phyloP scores from a whole-genome alignment of 768 basidiomycete species.

The Boletellus ananiceps region DNA sequence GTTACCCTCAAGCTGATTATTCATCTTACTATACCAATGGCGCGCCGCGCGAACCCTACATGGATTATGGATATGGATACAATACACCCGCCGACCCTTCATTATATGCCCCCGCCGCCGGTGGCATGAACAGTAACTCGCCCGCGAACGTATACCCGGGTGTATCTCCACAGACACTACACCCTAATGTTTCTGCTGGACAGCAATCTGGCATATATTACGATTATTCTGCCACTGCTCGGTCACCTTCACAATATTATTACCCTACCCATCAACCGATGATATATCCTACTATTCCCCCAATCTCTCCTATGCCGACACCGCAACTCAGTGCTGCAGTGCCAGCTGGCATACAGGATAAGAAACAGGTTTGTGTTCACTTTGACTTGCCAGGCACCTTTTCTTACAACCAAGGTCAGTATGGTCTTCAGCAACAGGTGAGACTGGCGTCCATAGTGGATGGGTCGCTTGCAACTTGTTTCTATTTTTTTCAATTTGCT shows the following conservation, averaged over 20 bases:
- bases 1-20: conserved; percentile 55
- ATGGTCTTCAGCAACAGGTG: conserved; percentile 46
- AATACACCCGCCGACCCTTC: conserved; percentile 46
- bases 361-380: conserved; percentile 51
- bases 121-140: conserved; percentile 41
- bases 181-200: conserved; percentile 38
- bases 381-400: conserved; percentile 2
- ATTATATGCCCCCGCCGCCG: conserved; percentile 42
- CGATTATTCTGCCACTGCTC: conserved; percentile 47
- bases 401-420: conserved; percentile 28
- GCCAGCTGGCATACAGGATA: conserved; percentile 43
- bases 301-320: conserved; percentile 52
- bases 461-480: neutral
- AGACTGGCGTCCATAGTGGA: conserved; percentile 17
- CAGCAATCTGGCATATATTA: conserved; percentile 56
- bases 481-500: conserved; percentile 5
- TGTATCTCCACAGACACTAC: conserved; percentile 39
- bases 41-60: conserved; percentile 45
- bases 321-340: conserved; percentile 41
- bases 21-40: conserved; percentile 53
- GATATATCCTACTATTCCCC: conserved; percentile 50
- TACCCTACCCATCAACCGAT: conserved; percentile 55
- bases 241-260: conserved; percentile 56
- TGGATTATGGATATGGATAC: conserved; percentile 57
- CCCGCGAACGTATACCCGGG: conserved; percentile 48